Evolutionary conservation across 345 rosid genomes (phyloP), one percentile per base, ranked within the genome.

Genomic region (Populus pruinosa): DNA sequence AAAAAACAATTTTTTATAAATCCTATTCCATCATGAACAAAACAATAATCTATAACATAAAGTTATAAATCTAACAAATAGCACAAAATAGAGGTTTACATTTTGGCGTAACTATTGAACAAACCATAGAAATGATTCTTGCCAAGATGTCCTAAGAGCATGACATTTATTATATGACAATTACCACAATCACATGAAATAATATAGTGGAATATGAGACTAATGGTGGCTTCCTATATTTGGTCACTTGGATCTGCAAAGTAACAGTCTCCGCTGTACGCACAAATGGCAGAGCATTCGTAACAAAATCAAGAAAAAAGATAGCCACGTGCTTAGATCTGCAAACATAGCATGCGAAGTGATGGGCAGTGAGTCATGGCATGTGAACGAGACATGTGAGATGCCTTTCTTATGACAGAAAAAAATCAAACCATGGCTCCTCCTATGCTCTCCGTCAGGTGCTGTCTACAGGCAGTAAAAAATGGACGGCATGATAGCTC

Each of bases 381-480:
- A 53, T 53, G 74, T 71, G 74, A 71, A 41, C 0, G 33, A 50
- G 63, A 27, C 74, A 17, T 47, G 23, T 53, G 73, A 49, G 73
- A 47, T 23, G 38, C 62, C 63, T 53, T 71, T 71, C 27, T 71
- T 20, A 8, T 50, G 56, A 70, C 10, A 5, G 4, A 41, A 41
- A 49, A 4, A 49, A 17, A 17, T 5, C 6, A 21, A 21, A 49
- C 55, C 55, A 17, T 6, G 21, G 35, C 35, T 33, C 35, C 35
- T 33, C 35, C 35, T 33, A 33, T 33, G 35, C 43, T 39, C 43
- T 39, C 43, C 10, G 43, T 39, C 35, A 33, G 35, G 35, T 33
- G 13, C 13, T 10, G 10, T 44, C 4, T 3, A 11, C 2, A 13
- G 50, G 50, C 17, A 13, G 50, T 5, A 11, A 44, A 44, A 13